Evolutionary conservation across 495 filamentous ascomycete genomes (phyloP), one percentile per base, ranked within the genome.

Genomic region (Daldinia childiae): DNA sequence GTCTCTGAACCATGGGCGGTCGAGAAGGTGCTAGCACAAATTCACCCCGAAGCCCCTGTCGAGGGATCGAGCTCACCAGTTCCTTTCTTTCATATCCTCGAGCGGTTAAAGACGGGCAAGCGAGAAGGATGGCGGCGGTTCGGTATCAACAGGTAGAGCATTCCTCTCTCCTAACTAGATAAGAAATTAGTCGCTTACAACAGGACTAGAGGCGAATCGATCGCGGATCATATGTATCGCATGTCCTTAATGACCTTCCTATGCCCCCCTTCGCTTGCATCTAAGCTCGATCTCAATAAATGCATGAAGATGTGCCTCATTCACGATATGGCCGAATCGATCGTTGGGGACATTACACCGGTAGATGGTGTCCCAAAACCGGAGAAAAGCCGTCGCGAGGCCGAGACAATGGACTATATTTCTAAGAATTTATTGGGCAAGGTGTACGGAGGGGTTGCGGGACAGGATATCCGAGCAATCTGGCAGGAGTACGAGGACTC

Each of bases 181-280:
- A 9, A 56, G 24, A 45, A 3, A 58, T 17, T 60, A 6, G 29
- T 59, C 29, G 29, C 57, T 69, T 39, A 65, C 48, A 68, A 7
- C 51, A 32, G 60, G 24, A 21, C 14, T 55, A 82, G 79, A 24
- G 85, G 85, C 66, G 95, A 99, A 80, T 95, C 92, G 0, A 97
- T 99, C 79, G 87, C 93, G 27, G 95, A 99, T 81, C 95, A 99
- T 84, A 99, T 99, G 95, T 98, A 99, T 81, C 93, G 95, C 76
- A 99, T 99, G 95, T 93, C 94, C 55, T 88, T 99, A 75, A 92
- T 98, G 82, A 92, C 92, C 36, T 92, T 99, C 89, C 86, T 98
- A 58, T 94, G 93, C n/a, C 96, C 95, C 17, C 82, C 90, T 0
- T 83, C 92, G 14, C 87, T 97, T 11, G 82, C 89, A 9, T 76